phyloP scores from a whole-genome alignment of 2,329 filamentous ascomycete species.

The Rutstroemia sp. region DNA sequence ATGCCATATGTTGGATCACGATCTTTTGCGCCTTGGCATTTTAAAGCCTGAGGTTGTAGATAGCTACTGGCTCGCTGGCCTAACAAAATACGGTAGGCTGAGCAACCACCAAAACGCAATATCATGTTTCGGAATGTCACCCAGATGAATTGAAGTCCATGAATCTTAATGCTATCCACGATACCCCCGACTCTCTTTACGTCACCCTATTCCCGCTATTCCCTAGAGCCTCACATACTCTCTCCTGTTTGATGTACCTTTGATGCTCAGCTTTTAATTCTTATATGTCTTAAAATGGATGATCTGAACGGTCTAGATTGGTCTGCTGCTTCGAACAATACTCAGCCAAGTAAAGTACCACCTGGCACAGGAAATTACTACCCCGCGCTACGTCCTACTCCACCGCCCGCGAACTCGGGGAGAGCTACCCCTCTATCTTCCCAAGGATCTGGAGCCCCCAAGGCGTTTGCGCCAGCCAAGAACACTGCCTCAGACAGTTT shows the following conservation, averaged over 20 bases:
- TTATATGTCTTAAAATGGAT: slow-evolving; percentile 41
- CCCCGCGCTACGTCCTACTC: slow-evolving; percentile 45
- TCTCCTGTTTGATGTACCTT: slow-evolving; percentile 1
- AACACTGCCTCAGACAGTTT: slow-evolving; percentile 59
- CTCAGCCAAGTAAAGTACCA: slow-evolving; percentile 32
- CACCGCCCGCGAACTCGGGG: slow-evolving; percentile 41
- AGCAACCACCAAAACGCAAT: too few species aligned
- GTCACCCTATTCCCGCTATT: background rate
- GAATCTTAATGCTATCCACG: background rate
- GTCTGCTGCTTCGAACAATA: slow-evolving; percentile 35
- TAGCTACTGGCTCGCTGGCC: too few species aligned
- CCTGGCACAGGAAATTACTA: slow-evolving; percentile 38
- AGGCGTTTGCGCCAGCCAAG: slow-evolving; percentile 35
- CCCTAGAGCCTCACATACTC: background rate
- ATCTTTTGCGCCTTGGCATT: too few species aligned
- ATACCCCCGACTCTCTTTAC: background rate
- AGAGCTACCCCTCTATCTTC: slow-evolving; percentile 45
- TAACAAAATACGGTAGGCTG: too few species aligned
- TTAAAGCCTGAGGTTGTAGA: too few species aligned
- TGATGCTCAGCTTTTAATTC: slow-evolving; percentile 10
- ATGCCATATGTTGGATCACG: too few species aligned
- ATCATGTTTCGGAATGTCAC: too few species aligned
- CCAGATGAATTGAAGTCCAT: too few species aligned
- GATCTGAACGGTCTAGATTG: slow-evolving; percentile 55
- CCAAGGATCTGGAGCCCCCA: slow-evolving; percentile 33